phyloP scores from a whole-genome alignment of 495 filamentous ascomycete genomes.

The Daldinia bambusicola region DNA sequence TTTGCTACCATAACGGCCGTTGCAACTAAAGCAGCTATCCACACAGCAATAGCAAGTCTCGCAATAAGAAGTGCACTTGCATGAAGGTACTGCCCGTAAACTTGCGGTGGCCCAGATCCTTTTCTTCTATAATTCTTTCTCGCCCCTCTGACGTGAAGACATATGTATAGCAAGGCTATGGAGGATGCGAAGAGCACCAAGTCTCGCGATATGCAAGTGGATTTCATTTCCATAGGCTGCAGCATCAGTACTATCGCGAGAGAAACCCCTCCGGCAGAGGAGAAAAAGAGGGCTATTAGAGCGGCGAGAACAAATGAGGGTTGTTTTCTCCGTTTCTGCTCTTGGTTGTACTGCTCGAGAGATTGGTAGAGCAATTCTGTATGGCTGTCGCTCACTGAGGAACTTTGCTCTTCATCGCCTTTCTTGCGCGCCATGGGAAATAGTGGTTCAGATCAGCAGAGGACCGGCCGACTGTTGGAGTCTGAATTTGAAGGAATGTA shows the following conservation, averaged over 20 bases:
- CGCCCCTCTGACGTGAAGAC: slow-evolving; percentile 44
- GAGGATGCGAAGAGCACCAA: slow-evolving; percentile 40
- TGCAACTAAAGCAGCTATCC: slow-evolving; percentile 42
- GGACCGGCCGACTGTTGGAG: slow-evolving; percentile 32
- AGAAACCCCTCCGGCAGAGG: slow-evolving; percentile 36
- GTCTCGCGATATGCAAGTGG: slow-evolving; percentile 43
- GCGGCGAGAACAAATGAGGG: slow-evolving; percentile 43
- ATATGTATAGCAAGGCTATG: slow-evolving; percentile 43
- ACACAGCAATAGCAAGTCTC: slow-evolving; percentile 42
- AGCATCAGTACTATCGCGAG: slow-evolving; percentile 40
- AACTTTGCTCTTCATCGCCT: slow-evolving; percentile 23
- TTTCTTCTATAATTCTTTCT: slow-evolving; percentile 31
- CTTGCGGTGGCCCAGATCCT: slow-evolving; percentile 38
- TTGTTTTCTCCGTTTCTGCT: slow-evolving; percentile 27
- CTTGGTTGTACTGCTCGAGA: slow-evolving; percentile 44
- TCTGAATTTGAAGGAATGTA: not conserved
- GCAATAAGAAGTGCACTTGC: slow-evolving; percentile 48
- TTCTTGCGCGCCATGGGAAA: slow-evolving; percentile 41
- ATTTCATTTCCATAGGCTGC: slow-evolving; percentile 30
- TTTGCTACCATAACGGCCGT: slow-evolving; percentile 42
- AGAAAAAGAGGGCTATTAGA: slow-evolving; percentile 42
- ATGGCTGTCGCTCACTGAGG: slow-evolving; percentile 22
- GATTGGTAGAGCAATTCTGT: slow-evolving; percentile 41
- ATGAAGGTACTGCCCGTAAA: slow-evolving; percentile 43
- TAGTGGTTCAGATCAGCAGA: slow-evolving; percentile 18